Percentiles rank a stretch among this genome's conserved stretches.
Conservation (phyloP, 2,329 filamentous ascomycete genomes). For the Hypocreales sp. region DNA sequence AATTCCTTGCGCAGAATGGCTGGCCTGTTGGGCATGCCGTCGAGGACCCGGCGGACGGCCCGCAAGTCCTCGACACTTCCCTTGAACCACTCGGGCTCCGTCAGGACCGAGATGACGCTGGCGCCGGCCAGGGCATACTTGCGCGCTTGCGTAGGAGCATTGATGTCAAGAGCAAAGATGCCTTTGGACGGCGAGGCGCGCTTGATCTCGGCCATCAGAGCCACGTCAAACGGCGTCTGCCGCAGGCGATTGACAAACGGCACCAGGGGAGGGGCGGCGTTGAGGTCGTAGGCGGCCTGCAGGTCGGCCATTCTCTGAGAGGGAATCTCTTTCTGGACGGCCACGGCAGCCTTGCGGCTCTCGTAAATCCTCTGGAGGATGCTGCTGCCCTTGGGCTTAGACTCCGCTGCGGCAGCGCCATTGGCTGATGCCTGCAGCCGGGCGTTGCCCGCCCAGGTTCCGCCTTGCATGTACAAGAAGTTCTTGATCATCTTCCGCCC, state of each 20-base stretch:
- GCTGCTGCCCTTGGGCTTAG: conserved; percentile 49
- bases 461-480: conserved; percentile 74
- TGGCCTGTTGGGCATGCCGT: conserved; percentile 81
- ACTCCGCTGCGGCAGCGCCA: conserved; percentile 10
- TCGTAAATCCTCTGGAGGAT: conserved; percentile 87
- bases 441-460: conserved; percentile 79
- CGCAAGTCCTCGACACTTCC: conserved; percentile 89
- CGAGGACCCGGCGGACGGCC: conserved; percentile 73
- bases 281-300: conserved; percentile 72
- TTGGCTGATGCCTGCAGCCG: conserved; percentile 25
- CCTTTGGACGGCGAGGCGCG: conserved; percentile 93
- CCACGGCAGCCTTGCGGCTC: conserved; percentile 60
- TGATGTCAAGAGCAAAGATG: conserved; percentile 74
- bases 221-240: conserved; percentile 73
- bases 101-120: conserved; percentile 95
- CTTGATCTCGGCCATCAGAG: conserved; percentile 95
- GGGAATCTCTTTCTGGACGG: conserved; percentile 68
- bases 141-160: conserved; percentile 76
- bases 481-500: conserved; percentile 85
- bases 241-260: conserved; percentile 65
- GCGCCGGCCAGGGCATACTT: conserved; percentile 89
- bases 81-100: conserved; percentile 98
- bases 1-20: conserved; percentile 93
- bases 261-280: conserved; percentile 70
- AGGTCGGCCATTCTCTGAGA: conserved; percentile 74